A percentile compares a stretch with the other conserved stretches of the same genome.
These are phyloP conservation scores for Colletotrichum lindemuthianum DNA, from an alignment of 2,329 filamentous ascomycete genomes.

Conservation along the genomic window DNA sequence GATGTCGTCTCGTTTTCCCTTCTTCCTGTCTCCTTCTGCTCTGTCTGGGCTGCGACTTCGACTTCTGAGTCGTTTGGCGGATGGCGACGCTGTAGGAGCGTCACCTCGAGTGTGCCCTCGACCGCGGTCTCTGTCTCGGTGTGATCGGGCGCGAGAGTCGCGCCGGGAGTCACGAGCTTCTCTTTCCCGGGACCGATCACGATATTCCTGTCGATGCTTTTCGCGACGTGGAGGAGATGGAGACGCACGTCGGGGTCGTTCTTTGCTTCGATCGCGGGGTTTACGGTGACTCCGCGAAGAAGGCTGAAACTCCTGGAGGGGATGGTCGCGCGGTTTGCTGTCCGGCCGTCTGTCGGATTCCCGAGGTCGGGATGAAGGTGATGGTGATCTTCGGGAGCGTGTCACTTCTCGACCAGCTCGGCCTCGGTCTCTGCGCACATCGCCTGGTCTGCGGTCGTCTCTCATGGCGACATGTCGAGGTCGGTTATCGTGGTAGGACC, in stretches of 20 bases:
- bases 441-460: constrained; percentile 52
- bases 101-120: constrained; percentile 30
- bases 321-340: constrained; percentile 30
- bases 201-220: constrained; percentile 15
- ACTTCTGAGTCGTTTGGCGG: constrained; percentile 32
- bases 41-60: constrained; percentile 32
- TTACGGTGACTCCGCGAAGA: constrained; percentile 28
- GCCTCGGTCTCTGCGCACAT: constrained; percentile 53
- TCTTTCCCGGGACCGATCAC: constrained; percentile 32
- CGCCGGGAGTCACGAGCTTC: constrained; percentile 29
- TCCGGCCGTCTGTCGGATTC: constrained; percentile 42
- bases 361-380: constrained; percentile 39
- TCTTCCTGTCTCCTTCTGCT: constrained; percentile 20
- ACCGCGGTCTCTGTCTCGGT: constrained; percentile 29
- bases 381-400: constrained; percentile 47
- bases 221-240: constrained; percentile 32
- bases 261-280: constrained; percentile 38
- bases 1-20: constrained; percentile 29
- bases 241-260: constrained; percentile 43
- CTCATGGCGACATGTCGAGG: constrained; percentile 53
- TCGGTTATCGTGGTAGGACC: constrained; percentile 32
- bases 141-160: constrained; percentile 28
- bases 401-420: constrained; percentile 51
- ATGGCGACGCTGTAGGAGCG: constrained; percentile 24
- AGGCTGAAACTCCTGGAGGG: constrained; percentile 34